A percentile compares a stretch with the other conserved stretches of the same genome.
Conservation (phyloP, 345 rosid genomes). For the Hibiscus trionum region DNA sequence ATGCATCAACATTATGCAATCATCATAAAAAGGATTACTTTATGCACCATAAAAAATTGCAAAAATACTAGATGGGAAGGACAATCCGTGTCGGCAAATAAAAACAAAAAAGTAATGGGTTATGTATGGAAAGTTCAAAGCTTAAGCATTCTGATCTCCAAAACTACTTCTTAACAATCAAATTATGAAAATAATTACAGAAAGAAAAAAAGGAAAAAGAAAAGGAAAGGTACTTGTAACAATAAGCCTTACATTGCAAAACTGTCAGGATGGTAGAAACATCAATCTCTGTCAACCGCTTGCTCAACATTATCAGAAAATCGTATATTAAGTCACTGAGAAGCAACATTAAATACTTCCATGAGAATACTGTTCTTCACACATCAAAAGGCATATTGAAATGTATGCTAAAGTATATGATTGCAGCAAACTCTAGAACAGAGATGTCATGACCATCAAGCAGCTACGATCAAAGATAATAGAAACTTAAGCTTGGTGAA, state of each 20-base stretch:
- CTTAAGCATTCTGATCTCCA: not conserved
- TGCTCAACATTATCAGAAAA: constrained; percentile 64
- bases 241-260: constrained; percentile 57
- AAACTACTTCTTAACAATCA: not conserved
- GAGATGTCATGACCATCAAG: not conserved
- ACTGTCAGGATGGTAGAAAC: constrained; percentile 70
- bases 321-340: constrained; percentile 89
- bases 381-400: not conserved
- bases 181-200: not conserved
- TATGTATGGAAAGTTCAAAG: not conserved
- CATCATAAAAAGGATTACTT: not conserved
- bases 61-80: not conserved
- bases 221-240: not conserved
- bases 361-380: not conserved
- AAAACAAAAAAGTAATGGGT: not conserved
- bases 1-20: not conserved
- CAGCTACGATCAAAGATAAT: not conserved
- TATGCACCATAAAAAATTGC: not conserved
- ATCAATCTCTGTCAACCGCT: constrained; percentile 64
- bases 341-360: constrained; percentile 5
- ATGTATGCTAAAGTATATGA: not conserved
- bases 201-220: not conserved
- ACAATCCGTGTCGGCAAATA: not conserved
- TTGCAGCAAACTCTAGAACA: not conserved
- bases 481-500: not conserved